Evolutionary conservation across 345 rosid genomes (phyloP).

Genomic region (Sisymbrium irio): DNA sequence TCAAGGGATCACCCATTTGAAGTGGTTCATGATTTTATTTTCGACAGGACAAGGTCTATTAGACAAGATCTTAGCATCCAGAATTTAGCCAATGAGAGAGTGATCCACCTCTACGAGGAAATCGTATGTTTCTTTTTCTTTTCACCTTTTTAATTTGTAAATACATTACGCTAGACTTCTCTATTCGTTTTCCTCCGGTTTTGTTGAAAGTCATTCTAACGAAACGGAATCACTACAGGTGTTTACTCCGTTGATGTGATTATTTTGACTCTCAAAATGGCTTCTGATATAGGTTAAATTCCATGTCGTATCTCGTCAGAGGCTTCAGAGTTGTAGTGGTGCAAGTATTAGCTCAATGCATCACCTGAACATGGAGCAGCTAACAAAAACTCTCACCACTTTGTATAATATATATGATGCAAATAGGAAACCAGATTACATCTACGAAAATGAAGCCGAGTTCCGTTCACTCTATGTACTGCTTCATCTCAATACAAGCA

Average conservation of each 20-base stretch:
- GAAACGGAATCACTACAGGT: too few relatives aligned
- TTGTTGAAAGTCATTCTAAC: neutral
- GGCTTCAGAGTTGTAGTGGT: constrained; percentile 48
- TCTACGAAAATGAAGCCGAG: constrained; percentile 60
- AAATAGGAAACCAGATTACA: constrained; percentile 43
- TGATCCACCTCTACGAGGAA: constrained; percentile 68
- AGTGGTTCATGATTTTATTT: constrained; percentile 87
- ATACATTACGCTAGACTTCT: neutral
- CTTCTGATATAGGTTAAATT: constrained; percentile 61
- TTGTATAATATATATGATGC: constrained; percentile 72
- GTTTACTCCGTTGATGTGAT: neutral
- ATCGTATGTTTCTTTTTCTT: constrained; percentile 49
- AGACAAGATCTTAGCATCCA: constrained; percentile 96
- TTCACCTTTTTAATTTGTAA: neutral
- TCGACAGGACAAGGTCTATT: constrained; percentile 90
- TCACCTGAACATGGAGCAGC: constrained; percentile 91
- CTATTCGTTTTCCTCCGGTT: neutral
- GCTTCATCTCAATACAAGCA: constrained; percentile 67
- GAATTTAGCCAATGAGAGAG: constrained; percentile 57
- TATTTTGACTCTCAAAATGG: constrained; percentile 15
- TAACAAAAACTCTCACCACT: constrained; percentile 65
- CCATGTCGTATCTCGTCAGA: constrained; percentile 74
- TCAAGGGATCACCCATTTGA: constrained; percentile 61
- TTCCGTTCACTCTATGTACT: constrained; percentile 77
- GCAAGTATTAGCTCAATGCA: constrained; percentile 54